Percentiles rank a stretch among this genome's conserved stretches.
Conservation (phyloP, 129 eudicot species). For the Flaveria ramosissima region DNA sequence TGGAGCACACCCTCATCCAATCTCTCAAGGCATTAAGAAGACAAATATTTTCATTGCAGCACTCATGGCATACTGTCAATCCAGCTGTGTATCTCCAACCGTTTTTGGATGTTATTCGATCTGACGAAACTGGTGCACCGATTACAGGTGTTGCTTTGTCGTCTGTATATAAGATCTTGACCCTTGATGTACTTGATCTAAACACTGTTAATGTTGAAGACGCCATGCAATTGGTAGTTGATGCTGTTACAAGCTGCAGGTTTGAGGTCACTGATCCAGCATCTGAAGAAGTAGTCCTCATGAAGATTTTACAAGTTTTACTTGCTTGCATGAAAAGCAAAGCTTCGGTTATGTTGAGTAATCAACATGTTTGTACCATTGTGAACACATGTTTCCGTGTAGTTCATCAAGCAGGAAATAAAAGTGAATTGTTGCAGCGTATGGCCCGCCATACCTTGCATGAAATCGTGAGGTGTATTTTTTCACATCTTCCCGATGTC, state of each 20-base stretch:
- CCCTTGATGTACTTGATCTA: constrained; percentile 77
- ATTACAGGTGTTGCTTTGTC: constrained; percentile 94
- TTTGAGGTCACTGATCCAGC: constrained; percentile 96
- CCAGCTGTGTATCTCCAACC: constrained; percentile 83
- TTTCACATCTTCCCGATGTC: constrained; percentile 74
- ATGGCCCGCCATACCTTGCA: constrained; percentile 92
- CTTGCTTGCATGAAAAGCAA: constrained; percentile 90
- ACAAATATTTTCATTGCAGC: constrained; percentile 76
- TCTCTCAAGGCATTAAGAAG: constrained; percentile 78
- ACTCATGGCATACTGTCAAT: constrained; percentile 64
- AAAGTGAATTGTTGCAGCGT: constrained; percentile 81
- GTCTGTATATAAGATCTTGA: constrained; percentile 76
- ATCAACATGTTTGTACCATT: constrained; percentile 96
- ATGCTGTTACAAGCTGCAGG: constrained; percentile 93
- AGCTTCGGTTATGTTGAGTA: constrained; percentile 79
- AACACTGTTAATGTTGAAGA: constrained; percentile 67
- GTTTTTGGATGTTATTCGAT: constrained; percentile 82
- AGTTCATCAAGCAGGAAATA: constrained; percentile 86
- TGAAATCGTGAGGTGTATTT: constrained; percentile 83
- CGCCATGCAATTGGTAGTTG: constrained; percentile 80
- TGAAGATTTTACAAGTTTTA: constrained; percentile 90
- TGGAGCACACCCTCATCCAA: constrained; percentile 88
- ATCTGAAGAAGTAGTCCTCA: constrained; percentile 88
- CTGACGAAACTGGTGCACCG: constrained; percentile 96
- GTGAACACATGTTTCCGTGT: constrained; percentile 88